Evolutionary conservation across 192 early-diverging fungal species (phyloP).

Genomic region (Mortierella antarctica): DNA sequence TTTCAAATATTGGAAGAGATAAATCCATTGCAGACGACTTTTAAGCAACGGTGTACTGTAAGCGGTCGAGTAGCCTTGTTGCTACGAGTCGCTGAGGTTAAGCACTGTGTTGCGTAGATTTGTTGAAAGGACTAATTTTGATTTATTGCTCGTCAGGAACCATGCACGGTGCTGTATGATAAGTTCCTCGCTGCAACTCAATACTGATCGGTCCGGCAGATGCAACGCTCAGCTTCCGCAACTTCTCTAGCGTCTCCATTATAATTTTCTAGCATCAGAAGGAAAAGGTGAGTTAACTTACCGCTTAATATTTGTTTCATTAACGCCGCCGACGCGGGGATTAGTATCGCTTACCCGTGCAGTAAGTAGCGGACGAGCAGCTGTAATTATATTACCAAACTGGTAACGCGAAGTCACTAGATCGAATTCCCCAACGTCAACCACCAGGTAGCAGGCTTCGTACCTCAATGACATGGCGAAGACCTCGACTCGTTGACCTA

Average conservation of each 20-base stretch:
- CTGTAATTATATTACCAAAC: conserved; percentile 14
- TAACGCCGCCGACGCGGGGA: not conserved
- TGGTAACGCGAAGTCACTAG: conserved; percentile 13
- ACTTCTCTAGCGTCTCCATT: not conserved
- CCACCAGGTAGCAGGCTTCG: too few species aligned
- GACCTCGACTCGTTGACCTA: conserved; percentile 11
- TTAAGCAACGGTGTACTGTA: conserved; percentile 10
- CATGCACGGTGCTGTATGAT: conserved; percentile 16
- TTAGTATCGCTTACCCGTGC: conserved; percentile 8
- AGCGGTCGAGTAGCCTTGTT: not conserved
- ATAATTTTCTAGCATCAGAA: conserved; percentile 13
- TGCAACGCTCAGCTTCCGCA: conserved; percentile 8
- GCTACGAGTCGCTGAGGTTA: not conserved
- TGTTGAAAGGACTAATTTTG: too few species aligned
- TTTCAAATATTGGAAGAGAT: conserved; percentile 1
- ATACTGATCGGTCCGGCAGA: conserved; percentile 1
- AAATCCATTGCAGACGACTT: conserved; percentile 13
- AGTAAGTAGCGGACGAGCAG: conserved; percentile 16
- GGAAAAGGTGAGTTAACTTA: conserved; percentile 6
- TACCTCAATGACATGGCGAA: conserved; percentile 14
- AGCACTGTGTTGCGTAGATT: conserved; percentile 7
- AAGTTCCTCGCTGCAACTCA: conserved; percentile 5
- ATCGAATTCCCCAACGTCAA: conserved; percentile 13
- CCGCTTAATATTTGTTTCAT: not conserved
- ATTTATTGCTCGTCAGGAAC: conserved; percentile 14